Base-by-base conservation (phyloP, 225 moss, liverwort and hornwort genomes). In the Rhytidiadelphus loreus region DNA sequence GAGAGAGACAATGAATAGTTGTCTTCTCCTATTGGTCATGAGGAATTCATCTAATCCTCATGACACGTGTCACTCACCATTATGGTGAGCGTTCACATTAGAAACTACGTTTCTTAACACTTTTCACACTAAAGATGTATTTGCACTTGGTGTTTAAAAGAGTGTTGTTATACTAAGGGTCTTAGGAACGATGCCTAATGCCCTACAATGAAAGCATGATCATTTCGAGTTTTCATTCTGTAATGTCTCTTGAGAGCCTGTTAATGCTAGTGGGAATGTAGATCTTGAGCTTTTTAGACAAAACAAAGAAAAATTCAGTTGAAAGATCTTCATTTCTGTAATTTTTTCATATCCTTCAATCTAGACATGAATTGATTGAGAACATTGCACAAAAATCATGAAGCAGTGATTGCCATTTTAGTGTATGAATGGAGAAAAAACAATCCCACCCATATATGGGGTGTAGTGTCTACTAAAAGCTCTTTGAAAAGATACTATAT, bases 351-450 rank as follows among this genome's bases (percentile, higher is more conserved):
- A 43, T 70, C 8, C 0, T 26, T 0, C 13, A 9, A 30, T 46
- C 16, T 2, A 19, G 2, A 30, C 4, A 30, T 74, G 19, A 48
- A 48, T 74, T 12, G 30, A 48, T 74, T 48, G 48, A 30, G 32
- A 74, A 20, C 30, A 32, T 48, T 30, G 19, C 0, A 19, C 12
- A 73, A 46, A 73, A 73, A 46, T 17, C 19, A 74, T 20, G 12
- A 74, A 48, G 30, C 0, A 16, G 0, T 0, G 0, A 30, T 4
- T 32, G 2, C 2, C 4, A 32, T 2, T 74, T 1, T 19, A 12
- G 5, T 74, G 0, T 7, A 32, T 3, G 2, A 32, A 32, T 20
- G 2, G 32, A 20, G 8, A 20, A 7, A 18, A n/a, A 73, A 16
- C 6, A 72, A 72, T 43, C 28, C 1, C 4, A 0, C 2, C 29